Evolutionary conservation across 202 grass and related monocot genomes (phyloP).

Genomic region (Eragrostis tef): DNA sequence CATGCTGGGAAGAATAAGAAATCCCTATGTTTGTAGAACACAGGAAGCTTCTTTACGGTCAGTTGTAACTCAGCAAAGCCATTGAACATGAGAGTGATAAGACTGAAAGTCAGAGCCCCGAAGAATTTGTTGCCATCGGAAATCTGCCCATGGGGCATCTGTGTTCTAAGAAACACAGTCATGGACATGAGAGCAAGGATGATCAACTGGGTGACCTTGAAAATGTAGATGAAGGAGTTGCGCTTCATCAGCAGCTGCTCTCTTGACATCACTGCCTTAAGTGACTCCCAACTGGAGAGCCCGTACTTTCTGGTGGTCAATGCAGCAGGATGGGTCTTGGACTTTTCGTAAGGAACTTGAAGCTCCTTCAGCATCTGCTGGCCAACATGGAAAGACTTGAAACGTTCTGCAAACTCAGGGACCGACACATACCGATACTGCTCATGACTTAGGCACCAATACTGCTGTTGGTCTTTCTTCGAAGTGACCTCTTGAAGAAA

Average conservation of each 20-base stretch:
- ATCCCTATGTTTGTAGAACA: conserved; percentile 89
- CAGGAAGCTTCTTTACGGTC: conserved; percentile 76
- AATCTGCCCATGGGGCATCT: conserved; percentile 63
- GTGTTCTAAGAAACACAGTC: conserved; percentile 79
- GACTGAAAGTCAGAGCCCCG: conserved; percentile 61
- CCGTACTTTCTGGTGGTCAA: conserved; percentile 67
- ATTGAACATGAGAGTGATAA: conserved; percentile 76
- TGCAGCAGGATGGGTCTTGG: conserved; percentile 65
- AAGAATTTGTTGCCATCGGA: conserved; percentile 61
- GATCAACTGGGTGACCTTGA: conserved; percentile 70
- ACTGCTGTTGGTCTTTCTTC: conserved; percentile 85
- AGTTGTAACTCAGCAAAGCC: conserved; percentile 74
- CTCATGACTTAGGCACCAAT: conserved; percentile 58
- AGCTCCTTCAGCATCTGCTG: conserved; percentile 54
- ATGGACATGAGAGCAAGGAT: conserved; percentile 71
- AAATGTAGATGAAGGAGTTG: conserved; percentile 79
- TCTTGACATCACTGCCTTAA: conserved; percentile 69
- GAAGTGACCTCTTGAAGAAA: conserved; percentile 96
- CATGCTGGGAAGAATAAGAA: conserved; percentile 80
- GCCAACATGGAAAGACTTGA: conserved; percentile 69
- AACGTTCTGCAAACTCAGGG: conserved; percentile 60
- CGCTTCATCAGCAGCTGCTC: conserved; percentile 77
- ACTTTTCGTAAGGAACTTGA: conserved; percentile 63
- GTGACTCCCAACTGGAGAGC: conserved; percentile 67
- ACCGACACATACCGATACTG: conserved; percentile 66